Percentiles rank a stretch among this genome's conserved stretches.
These are phyloP conservation scores for Heliosperma pusillum DNA, from an alignment of 148 eudicot genomes.

Conservation along the genomic window DNA sequence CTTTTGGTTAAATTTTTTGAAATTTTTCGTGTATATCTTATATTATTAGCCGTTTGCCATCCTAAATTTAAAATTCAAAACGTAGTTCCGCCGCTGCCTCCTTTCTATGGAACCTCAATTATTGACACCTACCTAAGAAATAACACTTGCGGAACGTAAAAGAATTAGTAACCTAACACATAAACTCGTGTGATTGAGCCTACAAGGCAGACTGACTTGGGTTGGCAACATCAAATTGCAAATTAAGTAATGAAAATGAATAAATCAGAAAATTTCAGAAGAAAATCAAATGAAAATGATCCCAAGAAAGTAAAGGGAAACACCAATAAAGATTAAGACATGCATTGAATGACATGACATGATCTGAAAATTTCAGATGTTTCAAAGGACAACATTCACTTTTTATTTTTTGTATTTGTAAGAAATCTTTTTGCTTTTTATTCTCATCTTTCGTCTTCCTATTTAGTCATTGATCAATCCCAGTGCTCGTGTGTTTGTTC, in stretches of 20 bases:
- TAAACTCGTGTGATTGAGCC: background rate
- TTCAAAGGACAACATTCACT: background rate
- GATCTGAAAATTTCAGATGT: conserved; percentile 14
- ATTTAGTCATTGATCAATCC: background rate
- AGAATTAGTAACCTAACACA: background rate
- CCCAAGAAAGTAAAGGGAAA: conserved; percentile 3
- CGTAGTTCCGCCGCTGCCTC: too few relatives aligned
- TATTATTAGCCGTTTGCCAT: too few relatives aligned
- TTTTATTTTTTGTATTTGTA: background rate
- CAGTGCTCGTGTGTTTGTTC: conserved; percentile 11
- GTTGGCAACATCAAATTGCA: background rate
- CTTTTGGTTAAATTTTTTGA: too few relatives aligned
- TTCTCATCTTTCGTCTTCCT: too few relatives aligned
- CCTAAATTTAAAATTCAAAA: too few relatives aligned
- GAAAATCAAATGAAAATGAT: conserved; percentile 1
- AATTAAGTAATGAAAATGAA: background rate
- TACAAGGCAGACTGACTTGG: background rate
- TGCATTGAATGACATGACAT: conserved; percentile 28
- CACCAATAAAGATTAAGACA: conserved; percentile 13
- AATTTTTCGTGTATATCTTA: too few relatives aligned
- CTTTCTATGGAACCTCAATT: too few relatives aligned
- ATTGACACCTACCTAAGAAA: too few relatives aligned
- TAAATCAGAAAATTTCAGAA: background rate
- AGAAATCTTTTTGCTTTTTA: background rate
- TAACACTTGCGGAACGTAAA: too few relatives aligned